A percentile compares a stretch with the other conserved stretches of the same genome.
Conservation (phyloP, 139 green algal genomes). For the Micractinium conductrix region DNA sequence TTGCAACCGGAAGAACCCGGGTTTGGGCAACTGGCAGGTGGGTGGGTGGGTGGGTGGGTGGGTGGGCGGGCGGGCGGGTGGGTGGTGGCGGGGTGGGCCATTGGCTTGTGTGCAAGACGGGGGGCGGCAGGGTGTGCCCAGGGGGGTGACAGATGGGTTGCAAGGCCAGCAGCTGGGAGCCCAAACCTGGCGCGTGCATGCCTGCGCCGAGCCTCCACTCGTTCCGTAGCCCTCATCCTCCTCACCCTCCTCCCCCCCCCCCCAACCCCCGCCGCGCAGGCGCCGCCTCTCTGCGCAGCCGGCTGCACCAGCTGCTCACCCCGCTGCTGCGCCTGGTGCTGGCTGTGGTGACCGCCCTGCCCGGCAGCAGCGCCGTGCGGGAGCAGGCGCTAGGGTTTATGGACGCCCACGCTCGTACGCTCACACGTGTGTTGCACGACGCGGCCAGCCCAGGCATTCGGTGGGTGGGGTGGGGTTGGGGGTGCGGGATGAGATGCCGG, state of each 20-base stretch:
- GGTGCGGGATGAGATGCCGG: too few species aligned
- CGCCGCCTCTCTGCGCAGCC: background rate
- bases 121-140: background rate
- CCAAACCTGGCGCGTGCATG: too few species aligned
- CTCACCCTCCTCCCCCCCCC: background rate
- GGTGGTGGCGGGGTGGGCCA: background rate
- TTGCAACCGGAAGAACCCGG: constrained; percentile 62
- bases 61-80: too few species aligned
- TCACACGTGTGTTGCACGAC: constrained; percentile 66
- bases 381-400: constrained; percentile 59
- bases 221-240: too few species aligned
- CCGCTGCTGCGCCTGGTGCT: constrained; percentile 63
- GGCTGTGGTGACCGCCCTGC: constrained; percentile 47
- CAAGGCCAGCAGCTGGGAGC: too few species aligned
- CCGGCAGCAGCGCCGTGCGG: constrained; percentile 46
- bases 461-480: constrained; percentile 28
- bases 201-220: too few species aligned
- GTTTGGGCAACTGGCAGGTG: constrained; percentile 10
- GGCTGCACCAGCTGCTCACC: constrained; percentile 45
- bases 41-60: background rate
- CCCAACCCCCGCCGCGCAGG: background rate
- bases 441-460: constrained; percentile 43
- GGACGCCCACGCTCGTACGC: constrained; percentile 50
- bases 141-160: too few species aligned
- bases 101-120: too few species aligned